Evolutionary conservation across 2,329 filamentous ascomycete species (phyloP).

Genomic region (Bretziella fagacearum): DNA sequence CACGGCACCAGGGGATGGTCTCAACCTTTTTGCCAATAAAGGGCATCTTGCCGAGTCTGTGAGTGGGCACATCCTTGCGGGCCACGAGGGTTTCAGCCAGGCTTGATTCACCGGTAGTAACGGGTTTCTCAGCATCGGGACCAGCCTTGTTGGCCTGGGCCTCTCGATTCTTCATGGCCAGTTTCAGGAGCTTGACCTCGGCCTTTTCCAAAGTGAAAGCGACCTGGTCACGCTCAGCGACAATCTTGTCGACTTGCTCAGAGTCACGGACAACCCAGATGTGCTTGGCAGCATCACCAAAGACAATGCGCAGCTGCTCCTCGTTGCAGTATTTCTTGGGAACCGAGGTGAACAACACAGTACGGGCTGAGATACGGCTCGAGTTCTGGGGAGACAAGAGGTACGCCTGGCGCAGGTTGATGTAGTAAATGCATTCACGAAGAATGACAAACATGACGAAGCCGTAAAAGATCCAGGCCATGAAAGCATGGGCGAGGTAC

Average conservation of each 20-base stretch:
- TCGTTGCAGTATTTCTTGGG: slow-evolving; percentile 63
- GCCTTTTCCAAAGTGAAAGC: slow-evolving; percentile 72
- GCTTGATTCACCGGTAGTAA: slow-evolving; percentile 32
- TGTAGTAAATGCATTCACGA: slow-evolving; percentile 76
- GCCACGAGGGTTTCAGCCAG: slow-evolving; percentile 50
- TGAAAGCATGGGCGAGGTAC: slow-evolving; percentile 66
- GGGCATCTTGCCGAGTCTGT: slow-evolving; percentile 46
- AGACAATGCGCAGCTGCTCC: slow-evolving; percentile 59
- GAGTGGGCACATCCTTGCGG: slow-evolving; percentile 50
- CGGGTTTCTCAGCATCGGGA: slow-evolving; percentile 23
- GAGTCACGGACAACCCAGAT: slow-evolving; percentile 73
- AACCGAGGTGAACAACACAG: slow-evolving; percentile 76
- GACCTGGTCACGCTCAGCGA: slow-evolving; percentile 63
- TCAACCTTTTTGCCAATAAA: slow-evolving; percentile 54
- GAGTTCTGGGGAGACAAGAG: slow-evolving; percentile 71
- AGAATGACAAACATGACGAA: slow-evolving; percentile 83
- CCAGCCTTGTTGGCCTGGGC: slow-evolving; percentile 27
- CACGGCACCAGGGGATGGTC: slow-evolving; percentile 69
- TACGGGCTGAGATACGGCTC: slow-evolving; percentile 73
- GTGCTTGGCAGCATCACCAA: slow-evolving; percentile 63
- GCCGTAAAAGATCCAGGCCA: slow-evolving; percentile 67
- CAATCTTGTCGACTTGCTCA: slow-evolving; percentile 60
- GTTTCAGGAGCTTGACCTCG: slow-evolving; percentile 69
- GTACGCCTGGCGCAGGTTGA: slow-evolving; percentile 86
- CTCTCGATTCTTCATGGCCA: slow-evolving; percentile 53